Conservation (phyloP, 768 basidiomycete genomes). For the Chalciporus chontae region DNA sequence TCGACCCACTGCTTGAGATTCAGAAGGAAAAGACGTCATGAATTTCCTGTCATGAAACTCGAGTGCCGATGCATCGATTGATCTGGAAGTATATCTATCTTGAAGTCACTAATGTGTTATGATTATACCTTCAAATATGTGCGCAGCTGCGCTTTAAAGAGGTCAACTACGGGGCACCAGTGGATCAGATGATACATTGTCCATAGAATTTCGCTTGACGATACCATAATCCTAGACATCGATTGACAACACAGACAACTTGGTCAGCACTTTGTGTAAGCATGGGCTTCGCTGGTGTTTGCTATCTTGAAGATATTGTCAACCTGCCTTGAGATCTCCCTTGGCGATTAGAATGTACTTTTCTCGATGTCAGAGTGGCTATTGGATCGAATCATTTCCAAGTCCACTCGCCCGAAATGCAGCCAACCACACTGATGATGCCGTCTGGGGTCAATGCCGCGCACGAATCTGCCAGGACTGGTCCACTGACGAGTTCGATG, state of each 20-base stretch:
- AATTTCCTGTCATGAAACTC: neutral
- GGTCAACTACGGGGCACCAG: neutral
- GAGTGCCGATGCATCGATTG: conserved; percentile 2
- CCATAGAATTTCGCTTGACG: neutral
- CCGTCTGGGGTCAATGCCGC: neutral
- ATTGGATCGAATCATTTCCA: neutral
- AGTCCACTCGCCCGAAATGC: neutral
- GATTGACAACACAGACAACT: conserved; percentile 23
- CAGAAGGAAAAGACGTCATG: conserved; percentile 29
- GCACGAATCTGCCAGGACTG: neutral
- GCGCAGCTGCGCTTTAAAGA: neutral
- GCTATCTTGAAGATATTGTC: too few relatives aligned
- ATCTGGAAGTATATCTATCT: conserved; percentile 16
- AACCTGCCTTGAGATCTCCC: too few relatives aligned
- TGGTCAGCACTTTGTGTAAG: conserved; percentile 16
- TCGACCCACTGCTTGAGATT: conserved; percentile 80
- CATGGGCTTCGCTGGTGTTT: too few relatives aligned
- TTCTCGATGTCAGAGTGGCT: neutral
- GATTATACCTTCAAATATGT: conserved; percentile 3
- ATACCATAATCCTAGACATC: neutral
- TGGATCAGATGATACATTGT: neutral
- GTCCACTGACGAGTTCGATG: neutral
- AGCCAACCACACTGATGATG: neutral
- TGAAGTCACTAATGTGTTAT: conserved; percentile 17
- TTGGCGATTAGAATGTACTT: too few relatives aligned